phyloP scores from a whole-genome alignment of 2,329 filamentous ascomycete genomes.

The Xylariales sp. region DNA sequence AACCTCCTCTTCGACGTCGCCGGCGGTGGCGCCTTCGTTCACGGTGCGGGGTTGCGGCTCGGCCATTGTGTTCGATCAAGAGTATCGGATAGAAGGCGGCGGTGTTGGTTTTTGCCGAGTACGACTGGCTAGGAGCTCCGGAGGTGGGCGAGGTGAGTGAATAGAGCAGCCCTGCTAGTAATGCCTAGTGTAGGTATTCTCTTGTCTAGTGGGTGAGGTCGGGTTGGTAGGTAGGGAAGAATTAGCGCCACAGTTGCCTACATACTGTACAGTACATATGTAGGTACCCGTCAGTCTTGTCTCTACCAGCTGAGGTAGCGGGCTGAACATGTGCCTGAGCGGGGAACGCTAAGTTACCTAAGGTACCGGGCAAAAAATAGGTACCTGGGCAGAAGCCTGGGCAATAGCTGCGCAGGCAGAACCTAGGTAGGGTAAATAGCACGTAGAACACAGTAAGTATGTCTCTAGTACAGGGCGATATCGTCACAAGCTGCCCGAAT shows the following conservation, averaged over 20 bases:
- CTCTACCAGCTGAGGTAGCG: no score
- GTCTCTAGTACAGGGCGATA: constrained; percentile 2
- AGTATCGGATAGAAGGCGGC: neutral
- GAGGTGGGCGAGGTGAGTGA: neutral
- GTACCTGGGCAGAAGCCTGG: no score
- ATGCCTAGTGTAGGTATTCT: neutral
- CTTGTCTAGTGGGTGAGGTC: neutral
- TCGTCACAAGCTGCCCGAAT: constrained; percentile 35
- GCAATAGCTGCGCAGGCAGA: no score
- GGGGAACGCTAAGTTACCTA: no score
- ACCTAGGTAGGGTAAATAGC: no score
- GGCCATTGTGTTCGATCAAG: constrained; percentile 61
- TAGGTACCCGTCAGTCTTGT: no score
- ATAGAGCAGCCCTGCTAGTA: neutral
- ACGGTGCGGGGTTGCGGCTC: constrained; percentile 68
- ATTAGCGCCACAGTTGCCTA: no score
- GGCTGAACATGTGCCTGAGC: no score
- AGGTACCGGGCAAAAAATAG: no score
- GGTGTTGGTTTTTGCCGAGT: neutral
- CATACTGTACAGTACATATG: no score
- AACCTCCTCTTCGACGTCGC: constrained; percentile 68
- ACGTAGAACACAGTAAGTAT: no score
- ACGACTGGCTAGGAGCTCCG: neutral
- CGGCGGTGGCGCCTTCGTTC: constrained; percentile 69
- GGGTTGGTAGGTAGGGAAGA: neutral